phyloP scores from a whole-genome alignment of 805 yeast genomes.

The Ogataea chonburiensis region DNA sequence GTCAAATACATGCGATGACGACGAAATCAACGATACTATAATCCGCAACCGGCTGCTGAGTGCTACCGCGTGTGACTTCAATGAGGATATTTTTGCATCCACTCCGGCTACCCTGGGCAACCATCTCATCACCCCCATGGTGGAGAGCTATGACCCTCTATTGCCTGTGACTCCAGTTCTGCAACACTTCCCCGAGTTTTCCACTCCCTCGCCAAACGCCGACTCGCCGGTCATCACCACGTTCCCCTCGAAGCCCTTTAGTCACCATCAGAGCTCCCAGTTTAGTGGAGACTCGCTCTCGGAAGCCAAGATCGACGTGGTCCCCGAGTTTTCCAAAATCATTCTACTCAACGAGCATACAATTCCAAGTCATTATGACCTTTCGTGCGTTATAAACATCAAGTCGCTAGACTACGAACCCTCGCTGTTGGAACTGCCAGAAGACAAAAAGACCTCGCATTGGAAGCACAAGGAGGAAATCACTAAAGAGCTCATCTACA shows the following conservation, averaged over 20 bases:
- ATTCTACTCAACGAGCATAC: slow-evolving; percentile 13
- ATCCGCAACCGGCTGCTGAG: slow-evolving; percentile 15
- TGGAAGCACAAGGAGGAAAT: slow-evolving; percentile 24
- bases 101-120: slow-evolving; percentile 15
- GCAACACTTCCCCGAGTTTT: slow-evolving; percentile 16
- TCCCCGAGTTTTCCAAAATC: slow-evolving; percentile 30
- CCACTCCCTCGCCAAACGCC: slow-evolving; percentile 16
- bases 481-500: slow-evolving; percentile 21
- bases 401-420: slow-evolving; percentile 29
- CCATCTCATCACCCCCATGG: slow-evolving; percentile 11
- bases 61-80: slow-evolving; percentile 7
- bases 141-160: slow-evolving; percentile 5
- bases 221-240: slow-evolving; percentile 20
- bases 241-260: slow-evolving; percentile 10
- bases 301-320: slow-evolving; percentile 26
- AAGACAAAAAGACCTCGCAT: slow-evolving; percentile 17
- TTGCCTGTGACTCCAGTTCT: slow-evolving; percentile 26
- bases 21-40: slow-evolving; percentile 18
- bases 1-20: slow-evolving; percentile 15
- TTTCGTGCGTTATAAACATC: slow-evolving; percentile 27
- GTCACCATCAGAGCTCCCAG: slow-evolving; percentile 1
- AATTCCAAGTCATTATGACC: slow-evolving; percentile 20
- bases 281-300: slow-evolving; percentile 11
- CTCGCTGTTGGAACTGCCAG: slow-evolving; percentile 19
- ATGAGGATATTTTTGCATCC: slow-evolving; percentile 11